These are phyloP conservation scores for Rehmannia glutinosa DNA, from an alignment of 257 asterid species.

Conservation along the genomic window DNA sequence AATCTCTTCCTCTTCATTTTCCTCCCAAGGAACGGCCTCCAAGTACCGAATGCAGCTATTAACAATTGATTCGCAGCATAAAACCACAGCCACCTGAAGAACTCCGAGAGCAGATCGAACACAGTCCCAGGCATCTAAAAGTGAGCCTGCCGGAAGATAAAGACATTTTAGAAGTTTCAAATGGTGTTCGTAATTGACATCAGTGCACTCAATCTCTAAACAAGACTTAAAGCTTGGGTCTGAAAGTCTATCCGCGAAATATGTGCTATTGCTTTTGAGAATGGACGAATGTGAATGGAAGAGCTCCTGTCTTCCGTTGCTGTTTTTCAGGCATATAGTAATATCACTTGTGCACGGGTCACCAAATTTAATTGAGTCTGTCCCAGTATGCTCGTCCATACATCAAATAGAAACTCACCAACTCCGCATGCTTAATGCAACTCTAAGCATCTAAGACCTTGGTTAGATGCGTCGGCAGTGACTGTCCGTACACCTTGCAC, in stretches of 20 bases:
- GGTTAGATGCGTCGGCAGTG: not conserved
- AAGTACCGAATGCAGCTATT: constrained; percentile 43
- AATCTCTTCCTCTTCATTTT: constrained; percentile 43
- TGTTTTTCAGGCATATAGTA: constrained; percentile 31
- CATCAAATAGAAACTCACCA: constrained; percentile 17
- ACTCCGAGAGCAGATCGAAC: constrained; percentile 41
- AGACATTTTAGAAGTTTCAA: constrained; percentile 43
- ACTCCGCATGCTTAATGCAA: constrained; percentile 30
- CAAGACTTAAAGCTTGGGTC: constrained; percentile 21
- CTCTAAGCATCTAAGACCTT: not conserved
- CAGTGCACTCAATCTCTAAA: constrained; percentile 43
- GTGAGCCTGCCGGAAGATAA: constrained; percentile 35
- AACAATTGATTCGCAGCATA: constrained; percentile 36
- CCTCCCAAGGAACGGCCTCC: constrained; percentile 70
- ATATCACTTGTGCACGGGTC: constrained; percentile 36
- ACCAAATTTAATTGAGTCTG: constrained; percentile 33
- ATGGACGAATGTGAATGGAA: constrained; percentile 43
- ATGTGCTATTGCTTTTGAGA: constrained; percentile 42
- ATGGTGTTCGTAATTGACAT: constrained; percentile 32
- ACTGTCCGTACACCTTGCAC: not conserved
- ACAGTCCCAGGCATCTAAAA: constrained; percentile 42
- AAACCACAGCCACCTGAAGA: constrained; percentile 38
- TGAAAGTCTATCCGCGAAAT: constrained; percentile 40
- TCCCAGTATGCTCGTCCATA: constrained; percentile 33
- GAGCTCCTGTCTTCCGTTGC: constrained; percentile 30